phyloP scores from a whole-genome alignment of 2,329 filamentous ascomycete species.

The Pseudocercospora cruenta region DNA sequence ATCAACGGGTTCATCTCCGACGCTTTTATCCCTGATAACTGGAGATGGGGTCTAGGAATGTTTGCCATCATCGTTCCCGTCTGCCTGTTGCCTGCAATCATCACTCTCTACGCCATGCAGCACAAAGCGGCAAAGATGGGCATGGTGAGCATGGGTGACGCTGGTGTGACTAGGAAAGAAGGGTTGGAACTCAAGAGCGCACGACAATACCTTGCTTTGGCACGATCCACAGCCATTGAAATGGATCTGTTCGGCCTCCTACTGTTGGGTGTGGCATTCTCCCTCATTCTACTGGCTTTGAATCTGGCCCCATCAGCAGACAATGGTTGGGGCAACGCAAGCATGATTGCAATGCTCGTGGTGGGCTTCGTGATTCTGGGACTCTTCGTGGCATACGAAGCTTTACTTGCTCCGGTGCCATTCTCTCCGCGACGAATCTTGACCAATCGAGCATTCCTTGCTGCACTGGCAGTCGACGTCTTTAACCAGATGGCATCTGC shows the following conservation, averaged over 20 bases:
- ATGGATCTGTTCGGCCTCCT: slow-evolving; percentile 30
- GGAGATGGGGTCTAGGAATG: slow-evolving; percentile 36
- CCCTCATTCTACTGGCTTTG: slow-evolving; percentile 30
- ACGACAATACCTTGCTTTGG: slow-evolving; percentile 13
- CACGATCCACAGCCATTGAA: slow-evolving; percentile 31
- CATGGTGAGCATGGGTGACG: slow-evolving; percentile 29
- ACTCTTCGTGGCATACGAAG: slow-evolving; percentile 14
- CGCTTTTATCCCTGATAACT: slow-evolving; percentile 42
- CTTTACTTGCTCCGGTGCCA: slow-evolving; percentile 24
- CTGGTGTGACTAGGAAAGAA: slow-evolving; percentile 18
- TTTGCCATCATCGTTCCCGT: slow-evolving; percentile 35
- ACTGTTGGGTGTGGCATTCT: slow-evolving; percentile 29
- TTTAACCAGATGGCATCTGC: slow-evolving; percentile 27
- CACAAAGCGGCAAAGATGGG: slow-evolving; percentile 27
- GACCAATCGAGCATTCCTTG: slow-evolving; percentile 28
- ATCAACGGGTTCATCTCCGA: slow-evolving; percentile 50
- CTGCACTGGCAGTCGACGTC: slow-evolving; percentile 22
- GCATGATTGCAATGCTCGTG: slow-evolving; percentile 20
- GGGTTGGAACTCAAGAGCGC: neutral
- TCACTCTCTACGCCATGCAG: slow-evolving; percentile 34
- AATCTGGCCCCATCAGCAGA: slow-evolving; percentile 26
- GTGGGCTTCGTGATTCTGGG: slow-evolving; percentile 13
- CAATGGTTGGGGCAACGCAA: slow-evolving; percentile 29
- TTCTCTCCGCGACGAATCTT: slow-evolving; percentile 32
- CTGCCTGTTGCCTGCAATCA: slow-evolving; percentile 32